These are phyloP conservation scores for Naegleria fowleri DNA, from an alignment of 208 protist genomes.

Conservation along the genomic window DNA sequence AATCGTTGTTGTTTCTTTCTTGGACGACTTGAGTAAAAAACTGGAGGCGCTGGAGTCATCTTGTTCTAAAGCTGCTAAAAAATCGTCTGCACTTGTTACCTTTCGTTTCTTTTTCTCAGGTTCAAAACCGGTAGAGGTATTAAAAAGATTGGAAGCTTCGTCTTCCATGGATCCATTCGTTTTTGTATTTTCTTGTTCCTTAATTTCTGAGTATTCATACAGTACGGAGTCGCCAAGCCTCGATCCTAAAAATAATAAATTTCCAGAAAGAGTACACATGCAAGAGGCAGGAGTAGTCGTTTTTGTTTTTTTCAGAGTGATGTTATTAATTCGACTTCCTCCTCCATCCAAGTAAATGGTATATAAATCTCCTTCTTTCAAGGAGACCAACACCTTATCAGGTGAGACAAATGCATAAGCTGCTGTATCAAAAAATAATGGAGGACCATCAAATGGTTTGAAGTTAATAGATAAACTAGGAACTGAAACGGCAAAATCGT, in stretches of 20 bases:
- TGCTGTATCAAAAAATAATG: not conserved
- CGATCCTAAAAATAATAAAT: not conserved
- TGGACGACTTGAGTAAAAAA: not conserved
- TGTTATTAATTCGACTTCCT: not conserved
- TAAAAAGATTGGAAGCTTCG: not conserved
- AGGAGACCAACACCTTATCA: not conserved
- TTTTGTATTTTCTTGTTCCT: not conserved
- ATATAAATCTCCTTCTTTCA: conserved; percentile 15
- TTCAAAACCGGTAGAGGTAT: not conserved
- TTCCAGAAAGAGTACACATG: not conserved
- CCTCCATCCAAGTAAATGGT: not conserved
- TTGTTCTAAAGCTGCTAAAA: not conserved
- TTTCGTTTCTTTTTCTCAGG: conserved; percentile 2
- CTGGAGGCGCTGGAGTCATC: not conserved
- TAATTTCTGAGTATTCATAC: not conserved
- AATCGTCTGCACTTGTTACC: not conserved
- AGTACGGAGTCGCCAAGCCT: conserved; percentile 1
- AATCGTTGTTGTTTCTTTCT: not conserved
- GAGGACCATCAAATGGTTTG: not conserved
- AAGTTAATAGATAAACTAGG: not conserved
- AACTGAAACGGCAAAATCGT: conserved; percentile 3
- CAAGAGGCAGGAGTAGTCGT: not conserved
- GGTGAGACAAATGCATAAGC: not conserved
- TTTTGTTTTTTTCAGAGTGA: not conserved
- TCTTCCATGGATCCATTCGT: not conserved